Base-by-base conservation (phyloP, 2,329 filamentous ascomycete genomes). In the Penicillium freii region DNA sequence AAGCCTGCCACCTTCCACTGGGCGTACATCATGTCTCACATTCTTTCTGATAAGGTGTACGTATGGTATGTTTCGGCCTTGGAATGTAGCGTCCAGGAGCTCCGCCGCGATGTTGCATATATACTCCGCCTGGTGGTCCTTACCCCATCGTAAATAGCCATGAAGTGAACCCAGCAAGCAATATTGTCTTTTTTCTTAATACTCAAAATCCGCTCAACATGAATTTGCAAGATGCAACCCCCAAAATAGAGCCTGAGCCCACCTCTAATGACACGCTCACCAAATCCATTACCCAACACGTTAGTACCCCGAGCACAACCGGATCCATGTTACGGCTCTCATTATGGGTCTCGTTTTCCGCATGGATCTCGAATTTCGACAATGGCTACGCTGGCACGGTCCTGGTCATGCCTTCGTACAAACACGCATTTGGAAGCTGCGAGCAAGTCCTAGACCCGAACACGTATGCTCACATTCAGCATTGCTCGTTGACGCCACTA, bases 361-460 rank as follows among this genome's bases (percentile, higher is more conserved):
- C 62, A 8, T 67, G 64, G 64, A 65, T 67, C 11, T 44, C 59
- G 11, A 69, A 67, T 38, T 69, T 69, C 34, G 66, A 69, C 49
- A 61, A 63, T 19, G 66, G 64, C 9, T 69, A 67, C 29, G 48
- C 63, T 1, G 66, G 66, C 4, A 64, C 61, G 4, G 59, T 69
- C 2, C 34, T 69, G 13, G 63, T 69, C 29, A 69, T 69, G 66
- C 64, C 63, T 11, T 62, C 66, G 17, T 69, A 66, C 36, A 57
- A 57, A 25, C 60, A 54, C 34, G 57, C 66, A 19, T 69, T 69
- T 29, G 66, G 66, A 15, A 63, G 51, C 10, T 69, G 66, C 54
- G 58, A 45, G 11, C 44, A 62, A 39, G 33, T 65, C 5, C 36
- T 61, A 10, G 51, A 66, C 13, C 55, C 59, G 5, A 57, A 29